Evolutionary conservation across 192 early-diverging fungal species (phyloP).

Genomic region (Coemansia sp.): DNA sequence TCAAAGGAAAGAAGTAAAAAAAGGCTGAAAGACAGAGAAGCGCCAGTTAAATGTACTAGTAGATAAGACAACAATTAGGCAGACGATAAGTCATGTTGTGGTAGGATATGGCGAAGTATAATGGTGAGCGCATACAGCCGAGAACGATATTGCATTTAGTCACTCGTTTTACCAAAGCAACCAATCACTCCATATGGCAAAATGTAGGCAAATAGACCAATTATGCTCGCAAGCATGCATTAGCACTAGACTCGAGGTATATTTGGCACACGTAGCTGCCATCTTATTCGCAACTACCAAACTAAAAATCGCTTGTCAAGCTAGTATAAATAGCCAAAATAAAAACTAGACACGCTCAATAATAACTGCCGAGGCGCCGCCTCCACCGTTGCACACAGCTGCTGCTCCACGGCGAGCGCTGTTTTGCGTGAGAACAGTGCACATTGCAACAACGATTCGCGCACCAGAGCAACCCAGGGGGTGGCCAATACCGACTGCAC

Average conservation of each 20-base stretch:
- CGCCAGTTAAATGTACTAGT: no score
- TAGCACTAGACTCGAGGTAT: background rate
- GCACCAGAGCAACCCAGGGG: conserved; percentile 96
- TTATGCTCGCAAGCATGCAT: background rate
- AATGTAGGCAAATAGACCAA: no score
- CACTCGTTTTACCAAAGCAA: no score
- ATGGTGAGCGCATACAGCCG: no score
- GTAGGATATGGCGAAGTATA: no score
- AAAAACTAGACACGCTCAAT: conserved; percentile 58
- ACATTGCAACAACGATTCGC: conserved; percentile 80
- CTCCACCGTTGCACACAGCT: conserved; percentile 95
- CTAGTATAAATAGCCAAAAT: background rate
- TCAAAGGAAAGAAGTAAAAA: background rate
- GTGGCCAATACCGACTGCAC: conserved; percentile 96
- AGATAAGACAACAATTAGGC: no score
- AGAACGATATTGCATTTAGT: no score
- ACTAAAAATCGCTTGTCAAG: background rate
- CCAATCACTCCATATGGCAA: no score
- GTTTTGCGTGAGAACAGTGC: conserved; percentile 70
- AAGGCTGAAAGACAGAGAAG: no score
- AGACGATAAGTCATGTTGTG: no score
- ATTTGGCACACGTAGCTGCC: background rate
- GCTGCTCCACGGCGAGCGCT: conserved; percentile 82
- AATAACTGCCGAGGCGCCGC: conserved; percentile 86
- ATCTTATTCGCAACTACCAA: background rate